Base-by-base conservation (phyloP, 345 rosid genomes). In the Melaleuca quinquenervia region DNA sequence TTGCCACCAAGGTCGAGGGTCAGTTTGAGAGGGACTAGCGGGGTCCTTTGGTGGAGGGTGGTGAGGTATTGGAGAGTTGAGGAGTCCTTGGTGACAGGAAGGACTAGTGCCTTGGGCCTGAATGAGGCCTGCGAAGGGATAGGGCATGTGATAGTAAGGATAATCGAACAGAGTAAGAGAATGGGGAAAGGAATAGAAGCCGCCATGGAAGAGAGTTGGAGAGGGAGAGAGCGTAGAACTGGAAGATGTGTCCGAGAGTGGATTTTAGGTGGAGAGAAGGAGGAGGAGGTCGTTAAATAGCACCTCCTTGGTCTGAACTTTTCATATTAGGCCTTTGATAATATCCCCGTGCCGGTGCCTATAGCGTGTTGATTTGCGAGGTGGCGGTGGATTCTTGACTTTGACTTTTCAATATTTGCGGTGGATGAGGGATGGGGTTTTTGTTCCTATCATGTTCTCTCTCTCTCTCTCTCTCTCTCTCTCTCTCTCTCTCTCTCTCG, bases 1-100 rank as follows among this genome's bases (percentile, higher is more conserved):
- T 82, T 86, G 14, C 91, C 95, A 2, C 95, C 94, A 5, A 94
- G 90, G 78, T 94, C 93, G 53, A 91, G 82, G 29, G 86, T 84
- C 3, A 88, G 86, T 44, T 83, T 86, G 10, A 91, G 85, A 20
- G 90, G 91, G 50, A 88, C 85, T 3, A 56, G 85, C 74, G 93
- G 93, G 18, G 92, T 91, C 29, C 94, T 87, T 48, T 91, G 91
- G 26, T 87, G 76, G 76, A 91, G 82, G 45, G 78, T 83, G 60
- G 93, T 89, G 26, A 86, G 45, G 70, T 89, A 89, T 86, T 88
- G 94, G 64, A 85, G 89, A 51, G 93, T 91, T 44, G 88, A 52
- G 9, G 88, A 58, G 55, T 89, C 91, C 82, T 90, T 89, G 20
- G 91, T 75, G 29, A 92, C 91, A 1, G 91, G 93, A 70, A 91